phyloP scores from a whole-genome alignment of 805 yeast genomes.

The Pichia membranifaciens region DNA sequence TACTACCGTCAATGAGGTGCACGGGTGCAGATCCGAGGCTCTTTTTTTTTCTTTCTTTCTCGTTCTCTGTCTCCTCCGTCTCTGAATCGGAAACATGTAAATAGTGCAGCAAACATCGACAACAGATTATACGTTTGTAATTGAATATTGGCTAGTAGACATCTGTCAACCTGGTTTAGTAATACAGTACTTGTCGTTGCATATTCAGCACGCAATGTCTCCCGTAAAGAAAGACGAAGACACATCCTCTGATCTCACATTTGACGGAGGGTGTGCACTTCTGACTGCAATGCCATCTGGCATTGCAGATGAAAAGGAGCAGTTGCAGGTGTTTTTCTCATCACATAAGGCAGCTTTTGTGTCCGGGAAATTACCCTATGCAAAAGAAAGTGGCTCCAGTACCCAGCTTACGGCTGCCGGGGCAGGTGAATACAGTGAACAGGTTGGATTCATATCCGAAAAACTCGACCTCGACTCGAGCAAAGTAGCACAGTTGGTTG shows the following conservation, averaged over 20 bases:
- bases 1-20: conserved; percentile 9
- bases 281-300: too few species aligned
- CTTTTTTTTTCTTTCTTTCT: too few species aligned
- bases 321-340: not conserved
- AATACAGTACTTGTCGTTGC: too few species aligned
- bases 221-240: not conserved
- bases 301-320: not conserved
- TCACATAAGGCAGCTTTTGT: not conserved
- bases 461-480: conserved; percentile 1
- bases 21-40: too few species aligned
- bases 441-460: conserved; percentile 1
- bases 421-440: not conserved
- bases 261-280: not conserved
- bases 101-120: too few species aligned
- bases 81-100: too few species aligned
- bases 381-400: not conserved
- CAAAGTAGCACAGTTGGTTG: not conserved
- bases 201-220: not conserved
- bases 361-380: not conserved
- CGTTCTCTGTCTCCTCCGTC: too few species aligned
- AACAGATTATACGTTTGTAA: too few species aligned
- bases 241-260: not conserved
- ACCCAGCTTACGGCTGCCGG: not conserved
- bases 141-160: too few species aligned
- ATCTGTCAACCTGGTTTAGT: too few species aligned